These are phyloP conservation scores for Diaporthe citrichinensis DNA, from an alignment of 2,329 filamentous ascomycete genomes.

Conservation along the genomic window DNA sequence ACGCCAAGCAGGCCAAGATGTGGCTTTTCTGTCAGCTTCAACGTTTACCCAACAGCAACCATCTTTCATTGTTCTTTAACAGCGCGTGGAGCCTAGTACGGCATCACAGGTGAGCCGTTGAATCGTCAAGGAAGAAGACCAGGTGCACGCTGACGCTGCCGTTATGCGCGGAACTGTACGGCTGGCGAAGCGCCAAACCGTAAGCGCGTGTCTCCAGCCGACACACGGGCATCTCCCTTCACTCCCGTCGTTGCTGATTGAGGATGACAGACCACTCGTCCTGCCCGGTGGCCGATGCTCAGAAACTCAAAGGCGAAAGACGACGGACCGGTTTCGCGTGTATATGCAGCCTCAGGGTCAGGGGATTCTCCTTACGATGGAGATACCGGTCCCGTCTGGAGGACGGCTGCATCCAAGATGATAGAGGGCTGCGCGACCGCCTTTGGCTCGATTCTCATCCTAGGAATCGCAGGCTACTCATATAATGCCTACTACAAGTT, in stretches of 20 bases:
- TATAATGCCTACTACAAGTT: slow-evolving; percentile 92
- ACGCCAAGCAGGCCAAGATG: slow-evolving; percentile 19
- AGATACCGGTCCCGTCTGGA: slow-evolving; percentile 8
- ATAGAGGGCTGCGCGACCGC: slow-evolving; percentile 82
- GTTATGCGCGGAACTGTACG: slow-evolving; percentile 18
- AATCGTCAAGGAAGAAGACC: neutral
- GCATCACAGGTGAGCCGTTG: neutral
- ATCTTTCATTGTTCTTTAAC: neutral
- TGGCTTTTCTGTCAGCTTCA: slow-evolving; percentile 11
- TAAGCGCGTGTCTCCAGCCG: neutral
- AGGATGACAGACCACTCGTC: neutral
- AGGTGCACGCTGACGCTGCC: neutral
- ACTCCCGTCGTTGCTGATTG: neutral
- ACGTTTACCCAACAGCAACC: neutral
- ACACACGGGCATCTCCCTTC: neutral
- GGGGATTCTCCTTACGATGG: neutral
- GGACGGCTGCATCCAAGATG: slow-evolving; percentile 54
- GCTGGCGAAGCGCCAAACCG: slow-evolving; percentile 17
- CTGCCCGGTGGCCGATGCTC: neutral
- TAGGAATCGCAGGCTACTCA: slow-evolving; percentile 78
- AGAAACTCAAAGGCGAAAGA: neutral
- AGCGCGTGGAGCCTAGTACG: neutral
- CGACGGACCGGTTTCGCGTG: neutral
- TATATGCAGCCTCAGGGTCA: neutral
- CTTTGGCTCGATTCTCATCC: slow-evolving; percentile 79